Percentiles rank a stretch among this genome's conserved stretches.
phyloP scores from a whole-genome alignment of 805 yeast species.

The Kodamaea hsintzibuensis region DNA sequence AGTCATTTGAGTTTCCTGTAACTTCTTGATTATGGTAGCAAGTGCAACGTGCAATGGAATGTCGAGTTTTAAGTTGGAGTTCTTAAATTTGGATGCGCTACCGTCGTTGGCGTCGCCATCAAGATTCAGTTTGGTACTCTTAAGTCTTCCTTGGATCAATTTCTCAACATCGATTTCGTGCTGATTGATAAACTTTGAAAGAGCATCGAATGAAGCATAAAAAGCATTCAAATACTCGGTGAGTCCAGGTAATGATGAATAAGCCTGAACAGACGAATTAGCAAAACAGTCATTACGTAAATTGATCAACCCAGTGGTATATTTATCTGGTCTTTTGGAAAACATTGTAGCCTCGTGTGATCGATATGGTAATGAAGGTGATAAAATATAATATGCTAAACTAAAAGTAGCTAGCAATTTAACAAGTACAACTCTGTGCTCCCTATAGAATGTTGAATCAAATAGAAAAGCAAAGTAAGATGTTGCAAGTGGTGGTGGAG shows the following conservation, averaged over 20 bases:
- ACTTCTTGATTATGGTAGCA: conserved; percentile 49
- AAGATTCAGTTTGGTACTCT: not conserved
- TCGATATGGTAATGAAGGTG: conserved; percentile 10
- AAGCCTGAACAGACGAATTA: conserved; percentile 82
- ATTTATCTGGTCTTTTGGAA: conserved; percentile 63
- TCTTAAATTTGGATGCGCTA: conserved; percentile 15
- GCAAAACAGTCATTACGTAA: conserved; percentile 90
- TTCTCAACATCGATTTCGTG: conserved; percentile 20
- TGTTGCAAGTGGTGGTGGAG: not conserved
- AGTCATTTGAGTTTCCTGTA: conserved; percentile 62
- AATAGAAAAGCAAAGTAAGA: not conserved
- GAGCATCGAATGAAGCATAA: conserved; percentile 26
- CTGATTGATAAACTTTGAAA: conserved; percentile 19
- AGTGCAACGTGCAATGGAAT: conserved; percentile 60
- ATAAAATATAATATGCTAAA: conserved; percentile 13
- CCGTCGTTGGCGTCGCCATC: not conserved
- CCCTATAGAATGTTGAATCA: not conserved
- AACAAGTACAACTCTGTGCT: not conserved
- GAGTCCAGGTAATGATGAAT: conserved; percentile 60
- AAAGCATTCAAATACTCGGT: conserved; percentile 55
- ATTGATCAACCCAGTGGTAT: conserved; percentile 82
- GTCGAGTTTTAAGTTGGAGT: conserved; percentile 24
- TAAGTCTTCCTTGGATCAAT: conserved; percentile 12
- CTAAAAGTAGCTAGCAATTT: conserved; percentile 1
- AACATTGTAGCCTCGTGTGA: conserved; percentile 27